These are phyloP conservation scores for Pelagophyceae sp. DNA, from an alignment of 352 stramenopile species.

Conservation along the genomic window DNA sequence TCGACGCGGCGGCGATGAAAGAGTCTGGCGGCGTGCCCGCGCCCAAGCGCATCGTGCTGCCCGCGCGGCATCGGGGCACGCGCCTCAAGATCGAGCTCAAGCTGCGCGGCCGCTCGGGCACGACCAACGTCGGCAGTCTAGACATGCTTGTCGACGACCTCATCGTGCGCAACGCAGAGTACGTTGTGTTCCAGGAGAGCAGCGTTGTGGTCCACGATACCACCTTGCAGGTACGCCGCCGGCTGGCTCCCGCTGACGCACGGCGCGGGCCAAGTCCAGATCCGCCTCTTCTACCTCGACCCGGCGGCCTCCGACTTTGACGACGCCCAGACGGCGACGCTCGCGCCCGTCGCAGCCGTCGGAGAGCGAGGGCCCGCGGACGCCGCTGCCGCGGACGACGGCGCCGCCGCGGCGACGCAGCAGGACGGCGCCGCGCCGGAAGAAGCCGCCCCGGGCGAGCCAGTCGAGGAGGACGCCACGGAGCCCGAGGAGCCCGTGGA, in stretches of 20 bases:
- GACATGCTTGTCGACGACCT: not conserved
- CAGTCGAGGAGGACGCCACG: too few relatives aligned
- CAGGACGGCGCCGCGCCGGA: not conserved
- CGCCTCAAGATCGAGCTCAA: conserved; percentile 14
- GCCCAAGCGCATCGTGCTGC: not conserved
- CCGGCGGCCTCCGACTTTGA: not conserved
- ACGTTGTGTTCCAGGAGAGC: too few relatives aligned
- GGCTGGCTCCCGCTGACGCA: conserved; percentile 7
- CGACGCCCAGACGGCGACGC: not conserved
- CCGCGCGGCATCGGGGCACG: not conserved
- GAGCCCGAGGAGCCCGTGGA: too few relatives aligned
- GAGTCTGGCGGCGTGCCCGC: too few relatives aligned
- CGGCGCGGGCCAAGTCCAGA: not conserved
- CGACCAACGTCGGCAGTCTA: not conserved
- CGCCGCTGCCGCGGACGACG: not conserved
- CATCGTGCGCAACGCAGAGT: not conserved
- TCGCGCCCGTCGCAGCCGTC: not conserved
- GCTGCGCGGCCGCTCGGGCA: not conserved
- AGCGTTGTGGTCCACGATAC: too few relatives aligned
- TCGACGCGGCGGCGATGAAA: not conserved
- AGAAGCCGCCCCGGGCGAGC: not conserved
- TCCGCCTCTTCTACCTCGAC: conserved; percentile 1
- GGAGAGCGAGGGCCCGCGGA: not conserved
- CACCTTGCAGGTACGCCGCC: too few relatives aligned
- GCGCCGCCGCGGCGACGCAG: not conserved